Evolutionary conservation across 2,329 filamentous ascomycete species (phyloP).

Genomic region (Didymella keratinophila): DNA sequence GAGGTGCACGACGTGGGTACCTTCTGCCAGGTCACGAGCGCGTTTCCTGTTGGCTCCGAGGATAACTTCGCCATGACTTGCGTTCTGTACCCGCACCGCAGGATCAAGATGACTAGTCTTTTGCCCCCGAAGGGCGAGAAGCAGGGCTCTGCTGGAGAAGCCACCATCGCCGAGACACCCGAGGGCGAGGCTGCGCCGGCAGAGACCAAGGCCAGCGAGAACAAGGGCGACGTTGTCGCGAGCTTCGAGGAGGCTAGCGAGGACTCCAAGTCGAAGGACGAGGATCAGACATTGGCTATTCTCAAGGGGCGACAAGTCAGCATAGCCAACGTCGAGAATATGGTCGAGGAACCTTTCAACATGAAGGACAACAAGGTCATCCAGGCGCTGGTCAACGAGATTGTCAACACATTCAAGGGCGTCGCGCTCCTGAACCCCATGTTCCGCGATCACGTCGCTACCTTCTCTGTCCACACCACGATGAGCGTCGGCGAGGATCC

Average conservation of each 20-base stretch:
- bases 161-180: constrained; percentile 50
- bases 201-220: constrained; percentile 57
- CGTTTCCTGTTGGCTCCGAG: constrained; percentile 82
- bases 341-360: constrained; percentile 87
- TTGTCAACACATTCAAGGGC: constrained; percentile 98
- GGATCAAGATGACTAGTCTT: constrained; percentile 87
- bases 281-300: constrained; percentile 88
- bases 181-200: constrained; percentile 58
- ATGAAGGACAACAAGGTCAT: constrained; percentile 89
- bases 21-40: constrained; percentile 96
- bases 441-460: constrained; percentile 96
- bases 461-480: constrained; percentile 80
- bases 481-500: constrained; percentile 96
- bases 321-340: constrained; percentile 93
- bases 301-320: constrained; percentile 90
- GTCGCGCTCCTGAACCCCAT: constrained; percentile 92
- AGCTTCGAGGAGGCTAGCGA: constrained; percentile 89
- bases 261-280: constrained; percentile 57
- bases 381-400: constrained; percentile 92
- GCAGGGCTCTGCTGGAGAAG: constrained; percentile 37
- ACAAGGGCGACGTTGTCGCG: constrained; percentile 84
- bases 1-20: constrained; percentile 97
- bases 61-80: constrained; percentile 87
- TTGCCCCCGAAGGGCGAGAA: constrained; percentile 68
- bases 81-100: constrained; percentile 92